Evolutionary conservation across 306 rosid genomes (phyloP), one percentile per base, ranked within the genome.

Genomic region (Benincasa hispida): DNA sequence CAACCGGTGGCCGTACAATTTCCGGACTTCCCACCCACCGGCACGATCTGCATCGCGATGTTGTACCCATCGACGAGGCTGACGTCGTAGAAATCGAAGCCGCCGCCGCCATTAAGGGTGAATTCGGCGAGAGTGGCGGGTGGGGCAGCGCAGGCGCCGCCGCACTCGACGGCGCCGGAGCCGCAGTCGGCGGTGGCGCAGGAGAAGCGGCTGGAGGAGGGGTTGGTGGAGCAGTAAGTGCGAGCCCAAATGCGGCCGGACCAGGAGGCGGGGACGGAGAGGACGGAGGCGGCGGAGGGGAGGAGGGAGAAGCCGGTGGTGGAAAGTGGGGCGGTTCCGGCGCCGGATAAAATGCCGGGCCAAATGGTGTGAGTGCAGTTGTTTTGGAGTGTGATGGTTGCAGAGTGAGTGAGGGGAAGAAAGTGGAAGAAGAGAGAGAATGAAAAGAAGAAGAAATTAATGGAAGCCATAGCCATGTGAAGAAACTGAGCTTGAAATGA

Each of bases 221-320:
- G 18, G 39, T 91, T 87, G 9, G 82, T 82, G 13, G 91, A 14
- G 83, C 98, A 93, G 24, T 39, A 73, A 0, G 97, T 91, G 7
- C 97, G 79, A 6, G 89, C 98, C 98, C 98, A 93, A 1, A 93
- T 42, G 19, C 98, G 92, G 75, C 98, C 98, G 6, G 98, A 91
- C 98, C 98, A 93, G 1, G 87, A 54, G 7, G 86, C 3, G 1
- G 97, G 96, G 8, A 86, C 65, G 22, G 74, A 11, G 12, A 93
- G 8, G 9, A 85, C 24, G 72, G 54, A 85, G 32, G 96, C 86
- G 10, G 87, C 87, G 1, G 86, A 90, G 0, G 93, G 72, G 1
- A 79, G 88, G 8, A 93, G 86, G 2, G 57, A 53, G 25, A 93
- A 93, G 12, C 98, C 98, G 1, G 96, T 93, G 35, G 87, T 82